These are phyloP conservation scores for Trametes punicea DNA, from an alignment of 768 basidiomycete species.

Conservation along the genomic window DNA sequence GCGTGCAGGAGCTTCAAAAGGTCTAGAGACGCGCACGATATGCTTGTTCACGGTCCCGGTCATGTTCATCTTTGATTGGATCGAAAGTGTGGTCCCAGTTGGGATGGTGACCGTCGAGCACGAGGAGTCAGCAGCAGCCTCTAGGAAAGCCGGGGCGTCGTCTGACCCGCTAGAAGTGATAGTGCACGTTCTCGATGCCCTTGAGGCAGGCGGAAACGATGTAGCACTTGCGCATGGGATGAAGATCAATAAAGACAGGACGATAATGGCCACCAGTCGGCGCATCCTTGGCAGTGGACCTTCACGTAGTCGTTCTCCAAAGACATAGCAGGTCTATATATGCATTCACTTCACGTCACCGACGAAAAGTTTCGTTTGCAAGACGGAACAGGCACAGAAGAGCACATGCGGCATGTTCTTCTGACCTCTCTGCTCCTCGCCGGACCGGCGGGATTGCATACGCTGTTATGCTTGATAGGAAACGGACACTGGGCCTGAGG, in stretches of 20 bases:
- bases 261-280: neutral
- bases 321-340: neutral
- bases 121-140: slow-evolving; percentile 39
- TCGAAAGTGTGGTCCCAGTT: slow-evolving; percentile 44
- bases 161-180: slow-evolving; percentile 45
- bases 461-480: neutral
- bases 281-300: neutral
- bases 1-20: neutral
- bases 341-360: too few relatives aligned
- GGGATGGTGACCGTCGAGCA: slow-evolving; percentile 42
- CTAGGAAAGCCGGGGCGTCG: slow-evolving; percentile 47
- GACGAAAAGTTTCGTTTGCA: too few relatives aligned
- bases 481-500: neutral
- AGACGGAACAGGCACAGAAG: neutral
- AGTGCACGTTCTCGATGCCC: slow-evolving; percentile 34
- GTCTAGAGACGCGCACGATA: slow-evolving; percentile 35
- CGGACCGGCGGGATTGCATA: neutral
- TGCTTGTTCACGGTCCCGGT: slow-evolving; percentile 48
- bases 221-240: neutral
- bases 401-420: neutral
- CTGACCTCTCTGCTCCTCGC: neutral
- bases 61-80: slow-evolving; percentile 51
- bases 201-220: neutral
- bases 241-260: neutral
- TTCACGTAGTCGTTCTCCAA: neutral